Base-by-base conservation (phyloP, 2,329 filamentous ascomycete genomes). In the Talaromyces sp. region DNA sequence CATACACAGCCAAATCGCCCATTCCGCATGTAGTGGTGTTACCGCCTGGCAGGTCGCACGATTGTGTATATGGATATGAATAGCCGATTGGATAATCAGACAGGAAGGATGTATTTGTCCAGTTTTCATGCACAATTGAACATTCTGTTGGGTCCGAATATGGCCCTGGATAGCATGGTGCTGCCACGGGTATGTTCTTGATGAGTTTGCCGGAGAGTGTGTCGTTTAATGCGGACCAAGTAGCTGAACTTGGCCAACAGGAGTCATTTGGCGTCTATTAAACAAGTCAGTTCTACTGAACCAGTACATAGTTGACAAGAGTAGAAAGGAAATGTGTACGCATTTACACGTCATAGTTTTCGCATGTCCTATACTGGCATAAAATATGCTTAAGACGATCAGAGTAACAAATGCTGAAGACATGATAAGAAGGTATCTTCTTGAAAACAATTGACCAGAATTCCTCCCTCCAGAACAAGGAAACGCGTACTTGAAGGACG, bases 171-270 rank as follows among this genome's bases (percentile, higher is more conserved):
- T 70, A 65, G 52, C 68, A 70, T 9, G 65, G 53, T 39, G 55
- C 59, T 19, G 64, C 68, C 21, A 66, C 57, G 15, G 69, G 69
- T 9, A 55, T 60, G 17, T 62, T 65, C 33, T 62, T 56, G 51
- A 70, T 57, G 45, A 74, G 67, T 43, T 64, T 63, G 5, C 70
- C 71, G 21, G 60, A 62, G 36, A 72, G 58, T 11, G 70, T 65
- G 7, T 50, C 51, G 57, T 74, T 74, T 33, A 73, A 66, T n/a
- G 56, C 53, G n/a, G 64, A 59, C 72, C 72, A 74, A 40, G 66
- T 64, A 6, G 61, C 51, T 21, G 43, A 33, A 17, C 63, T 59
- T 0, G 72, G 71, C 72, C 71, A 74, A 48, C 61, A 62, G 5
- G n/a, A 5, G 53, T 61, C 56, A 3, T 19, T 35, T 33, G 61